A percentile compares a stretch with the other conserved stretches of the same genome.
Conservation (phyloP, 1,284 basidiomycete genomes). For the Spongiforma sp. region DNA sequence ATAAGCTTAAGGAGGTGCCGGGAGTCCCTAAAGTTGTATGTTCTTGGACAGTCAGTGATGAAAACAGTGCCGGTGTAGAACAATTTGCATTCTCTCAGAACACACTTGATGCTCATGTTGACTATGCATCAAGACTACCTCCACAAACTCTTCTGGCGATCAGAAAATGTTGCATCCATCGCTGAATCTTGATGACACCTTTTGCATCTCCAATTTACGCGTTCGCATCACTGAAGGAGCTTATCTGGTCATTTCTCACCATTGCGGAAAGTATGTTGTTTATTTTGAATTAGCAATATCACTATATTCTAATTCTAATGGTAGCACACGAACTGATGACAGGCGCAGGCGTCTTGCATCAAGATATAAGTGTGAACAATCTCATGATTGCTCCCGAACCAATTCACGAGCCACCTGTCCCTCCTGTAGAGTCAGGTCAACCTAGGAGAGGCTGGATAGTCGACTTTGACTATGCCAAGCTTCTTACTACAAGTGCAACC, state of each 20-base stretch:
- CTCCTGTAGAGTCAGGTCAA: background rate
- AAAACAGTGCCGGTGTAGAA: background rate
- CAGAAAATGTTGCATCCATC: background rate
- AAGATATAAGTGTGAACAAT: background rate
- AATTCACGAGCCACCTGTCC: background rate
- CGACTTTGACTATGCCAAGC: background rate
- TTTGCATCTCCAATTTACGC: background rate
- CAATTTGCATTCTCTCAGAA: too few species aligned
- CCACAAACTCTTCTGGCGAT: background rate
- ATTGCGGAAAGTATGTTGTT: background rate
- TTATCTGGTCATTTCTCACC: background rate
- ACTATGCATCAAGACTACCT: background rate
- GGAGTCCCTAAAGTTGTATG: background rate
- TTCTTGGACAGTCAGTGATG: background rate
- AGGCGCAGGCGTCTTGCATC: background rate
- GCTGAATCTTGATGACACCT: background rate
- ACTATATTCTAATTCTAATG: background rate
- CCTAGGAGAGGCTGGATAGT: background rate
- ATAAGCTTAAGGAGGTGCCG: background rate
- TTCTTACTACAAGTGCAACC: background rate
- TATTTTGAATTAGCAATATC: too few species aligned
- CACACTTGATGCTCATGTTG: too few species aligned
- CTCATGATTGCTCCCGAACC: background rate
- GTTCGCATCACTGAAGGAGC: background rate
- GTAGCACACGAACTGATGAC: background rate